Percentiles rank a stretch among this genome's conserved stretches.
Evolutionary conservation across 371 early-diverging fungal genomes (phyloP).

Genomic region (Apophysomyces elegans): DNA sequence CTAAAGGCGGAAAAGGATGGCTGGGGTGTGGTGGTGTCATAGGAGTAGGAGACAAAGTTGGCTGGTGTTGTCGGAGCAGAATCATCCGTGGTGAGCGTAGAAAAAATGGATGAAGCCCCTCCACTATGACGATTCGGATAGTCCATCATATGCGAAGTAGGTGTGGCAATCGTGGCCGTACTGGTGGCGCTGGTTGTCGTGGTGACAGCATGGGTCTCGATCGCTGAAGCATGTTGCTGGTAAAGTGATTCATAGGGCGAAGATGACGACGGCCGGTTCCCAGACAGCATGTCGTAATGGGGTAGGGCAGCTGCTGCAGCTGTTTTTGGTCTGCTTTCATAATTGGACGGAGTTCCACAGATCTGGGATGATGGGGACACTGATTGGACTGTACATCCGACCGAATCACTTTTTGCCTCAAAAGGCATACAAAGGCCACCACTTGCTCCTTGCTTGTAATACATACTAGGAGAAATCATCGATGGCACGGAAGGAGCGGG

Average conservation of each 20-base stretch:
- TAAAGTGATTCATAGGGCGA: too few species aligned
- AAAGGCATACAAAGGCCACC: background rate
- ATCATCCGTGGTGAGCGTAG: background rate
- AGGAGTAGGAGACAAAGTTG: background rate
- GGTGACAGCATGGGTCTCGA: too few species aligned
- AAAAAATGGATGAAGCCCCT: background rate
- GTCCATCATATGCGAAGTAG: background rate
- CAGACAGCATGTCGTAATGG: background rate
- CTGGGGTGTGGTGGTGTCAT: background rate
- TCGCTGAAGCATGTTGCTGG: too few species aligned
- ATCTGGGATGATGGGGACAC: background rate
- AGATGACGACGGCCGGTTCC: background rate
- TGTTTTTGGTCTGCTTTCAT: background rate
- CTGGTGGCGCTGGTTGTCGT: too few species aligned
- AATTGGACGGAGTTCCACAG: background rate
- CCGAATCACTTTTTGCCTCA: background rate
- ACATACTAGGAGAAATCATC: slow-evolving; percentile 8
- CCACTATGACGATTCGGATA: background rate
- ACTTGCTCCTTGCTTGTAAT: background rate
- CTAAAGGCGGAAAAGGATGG: background rate
- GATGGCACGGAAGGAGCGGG: slow-evolving; percentile 16
- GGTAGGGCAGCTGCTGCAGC: background rate
- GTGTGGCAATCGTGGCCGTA: too few species aligned
- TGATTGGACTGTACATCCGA: background rate
- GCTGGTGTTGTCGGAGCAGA: slow-evolving; percentile 2